Conservation (phyloP, 2,329 filamentous ascomycete genomes). For the Phyllosticta citrichinensis region DNA sequence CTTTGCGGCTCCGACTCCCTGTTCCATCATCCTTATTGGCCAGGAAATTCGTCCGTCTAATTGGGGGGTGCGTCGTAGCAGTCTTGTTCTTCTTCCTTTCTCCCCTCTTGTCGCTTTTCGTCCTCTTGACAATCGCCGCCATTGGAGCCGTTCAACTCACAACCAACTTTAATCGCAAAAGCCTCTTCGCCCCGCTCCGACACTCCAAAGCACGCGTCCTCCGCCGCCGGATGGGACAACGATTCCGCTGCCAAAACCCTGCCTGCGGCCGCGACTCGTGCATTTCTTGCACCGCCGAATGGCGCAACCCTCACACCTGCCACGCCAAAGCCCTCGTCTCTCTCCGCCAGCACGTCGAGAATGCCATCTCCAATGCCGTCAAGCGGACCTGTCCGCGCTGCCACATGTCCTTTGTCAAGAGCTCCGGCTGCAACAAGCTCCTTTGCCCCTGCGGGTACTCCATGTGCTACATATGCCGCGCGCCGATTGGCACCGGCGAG, state of each 20-base stretch:
- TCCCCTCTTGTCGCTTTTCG: slow-evolving; percentile 39
- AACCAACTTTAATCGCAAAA: slow-evolving; percentile 15
- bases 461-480: slow-evolving; percentile 94
- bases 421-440: slow-evolving; percentile 90
- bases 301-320: slow-evolving; percentile 83
- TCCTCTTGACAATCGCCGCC: slow-evolving; percentile 50
- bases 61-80: background rate
- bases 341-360: slow-evolving; percentile 80
- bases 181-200: slow-evolving; percentile 36
- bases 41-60: slow-evolving; percentile 24
- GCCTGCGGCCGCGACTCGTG: slow-evolving; percentile 64
- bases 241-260: slow-evolving; percentile 66
- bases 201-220: slow-evolving; percentile 53
- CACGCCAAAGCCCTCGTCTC: slow-evolving; percentile 74
- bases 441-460: slow-evolving; percentile 92
- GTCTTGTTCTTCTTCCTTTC: background rate
- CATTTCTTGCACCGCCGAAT: slow-evolving; percentile 68
- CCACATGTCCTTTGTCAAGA: slow-evolving; percentile 86
- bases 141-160: slow-evolving; percentile 26
- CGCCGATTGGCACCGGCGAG: slow-evolving; percentile 46
- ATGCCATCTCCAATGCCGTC: slow-evolving; percentile 84
- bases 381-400: slow-evolving; percentile 93
- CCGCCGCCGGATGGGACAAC: slow-evolving; percentile 60
- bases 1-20: slow-evolving; percentile 6
- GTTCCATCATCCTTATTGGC: slow-evolving; percentile 19